Evolutionary conservation across 495 filamentous ascomycete species (phyloP), one percentile per base, ranked within the genome.

Genomic region (Xylaria bambusicola): DNA sequence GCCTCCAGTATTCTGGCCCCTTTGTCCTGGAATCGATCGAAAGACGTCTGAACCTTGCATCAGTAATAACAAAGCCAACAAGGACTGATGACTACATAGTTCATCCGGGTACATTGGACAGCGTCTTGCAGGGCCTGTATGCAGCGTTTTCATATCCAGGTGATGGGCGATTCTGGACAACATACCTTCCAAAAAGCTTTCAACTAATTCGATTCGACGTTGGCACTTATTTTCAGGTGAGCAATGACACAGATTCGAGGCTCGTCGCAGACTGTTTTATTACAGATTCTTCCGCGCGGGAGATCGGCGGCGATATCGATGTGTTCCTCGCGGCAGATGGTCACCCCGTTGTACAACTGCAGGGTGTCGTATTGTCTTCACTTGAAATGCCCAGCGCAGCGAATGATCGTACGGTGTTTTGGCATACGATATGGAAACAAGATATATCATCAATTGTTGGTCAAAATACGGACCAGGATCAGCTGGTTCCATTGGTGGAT

Each of bases 91-190:
- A 6, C 17, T 23, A 20, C 15, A 6, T 18, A 13, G 23, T 73
- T 2, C 70, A 73, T 45, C 70, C 68, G 2, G 61, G 48, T 0
- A 52, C 54, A 1, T 56, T 73, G 5, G 70, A 73, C 45, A 27
- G 27, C 6, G 61, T 58, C 5, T 40, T 71, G 36, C 68, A 71
- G 31, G 35, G 58, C 26, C 48, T 63, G 0, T 61, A 55, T 29
- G 52, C 52, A 4, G 64, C 64, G 1, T 61, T 52, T 15, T 60
- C 41, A 0, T 56, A 10, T 4, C 60, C 64, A 2, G 57, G 52
- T 1, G 64, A 66, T 21, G 55, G 44, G 3, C 5, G 36, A 7
- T 4, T 66, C 2, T 54, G 60, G 52, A 48, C 56, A 0, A 17
- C 49, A 0, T 60, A 57, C 24, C 26, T 73, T 2, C 70, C 67